Percentiles rank a stretch among this genome's conserved stretches.
Conservation (phyloP, 176 grass and related monocot species). For the Cenchrus purpureus region DNA sequence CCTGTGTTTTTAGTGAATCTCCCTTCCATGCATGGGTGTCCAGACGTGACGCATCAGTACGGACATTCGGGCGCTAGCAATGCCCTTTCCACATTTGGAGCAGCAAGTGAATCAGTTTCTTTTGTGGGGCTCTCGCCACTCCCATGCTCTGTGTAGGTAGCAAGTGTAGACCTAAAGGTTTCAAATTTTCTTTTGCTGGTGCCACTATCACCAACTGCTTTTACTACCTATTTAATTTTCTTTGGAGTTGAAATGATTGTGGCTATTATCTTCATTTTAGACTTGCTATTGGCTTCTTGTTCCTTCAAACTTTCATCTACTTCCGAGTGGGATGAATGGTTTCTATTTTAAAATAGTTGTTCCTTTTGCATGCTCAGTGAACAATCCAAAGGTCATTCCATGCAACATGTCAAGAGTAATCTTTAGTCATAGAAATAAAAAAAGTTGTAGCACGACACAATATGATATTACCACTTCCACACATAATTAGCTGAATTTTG, state of each 20-base stretch:
- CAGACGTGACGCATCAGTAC: not conserved
- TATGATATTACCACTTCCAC: not conserved
- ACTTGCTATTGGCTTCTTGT: conserved; percentile 45
- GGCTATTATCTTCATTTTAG: not conserved
- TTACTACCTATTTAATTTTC: conserved; percentile 31
- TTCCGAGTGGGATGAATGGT: conserved; percentile 22
- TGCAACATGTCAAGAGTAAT: conserved; percentile 36
- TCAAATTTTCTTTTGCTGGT: conserved; percentile 45
- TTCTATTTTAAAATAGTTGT: conserved; percentile 10
- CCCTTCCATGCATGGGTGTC: too few species aligned
- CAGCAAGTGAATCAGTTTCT: not conserved
- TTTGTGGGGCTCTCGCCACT: not conserved
- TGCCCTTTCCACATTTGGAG: conserved; percentile 12
- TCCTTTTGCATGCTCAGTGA: not conserved
- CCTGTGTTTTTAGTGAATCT: too few species aligned
- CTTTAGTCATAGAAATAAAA: conserved; percentile 11
- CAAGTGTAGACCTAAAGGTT: not conserved
- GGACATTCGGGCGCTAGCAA: too few species aligned
- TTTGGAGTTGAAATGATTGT: conserved; percentile 21
- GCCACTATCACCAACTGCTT: conserved; percentile 13
- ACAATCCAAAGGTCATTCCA: conserved; percentile 36
- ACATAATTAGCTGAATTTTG: conserved; percentile 8
- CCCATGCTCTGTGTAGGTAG: not conserved
- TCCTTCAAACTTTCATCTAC: conserved; percentile 41
- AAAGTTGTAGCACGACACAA: not conserved